These are phyloP conservation scores for Skeletonema tropicum DNA, from an alignment of 108 stramenopile species.

Conservation along the genomic window DNA sequence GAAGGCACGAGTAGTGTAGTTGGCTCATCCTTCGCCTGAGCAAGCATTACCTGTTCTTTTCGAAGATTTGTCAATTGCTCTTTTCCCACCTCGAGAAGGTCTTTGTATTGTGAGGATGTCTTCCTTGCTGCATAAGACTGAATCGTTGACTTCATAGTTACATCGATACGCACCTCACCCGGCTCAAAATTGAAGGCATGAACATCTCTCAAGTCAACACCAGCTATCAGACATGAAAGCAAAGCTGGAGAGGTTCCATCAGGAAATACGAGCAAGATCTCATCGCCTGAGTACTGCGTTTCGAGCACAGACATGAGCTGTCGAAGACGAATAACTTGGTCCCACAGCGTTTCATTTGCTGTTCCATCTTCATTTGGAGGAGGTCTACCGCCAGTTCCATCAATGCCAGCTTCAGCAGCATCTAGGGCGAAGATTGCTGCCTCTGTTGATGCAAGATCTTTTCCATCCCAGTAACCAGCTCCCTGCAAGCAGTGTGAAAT, in stretches of 20 bases:
- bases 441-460: constrained; percentile 5
- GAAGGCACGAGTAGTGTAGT: background rate
- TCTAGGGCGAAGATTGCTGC: constrained; percentile 33
- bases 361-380: constrained; percentile 73
- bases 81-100: constrained; percentile 8
- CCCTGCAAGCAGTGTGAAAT: constrained; percentile 18
- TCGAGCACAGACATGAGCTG: constrained; percentile 65
- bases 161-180: constrained; percentile 53
- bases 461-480: constrained; percentile 53
- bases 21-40: background rate
- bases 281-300: constrained; percentile 59
- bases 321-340: constrained; percentile 54
- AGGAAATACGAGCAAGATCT: constrained; percentile 60
- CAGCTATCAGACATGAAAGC: constrained; percentile 53
- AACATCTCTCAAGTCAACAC: constrained; percentile 50
- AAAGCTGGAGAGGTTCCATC: constrained; percentile 65
- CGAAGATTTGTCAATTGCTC: background rate
- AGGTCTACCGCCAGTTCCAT: constrained; percentile 42
- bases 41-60: constrained; percentile 1
- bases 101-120: background rate
- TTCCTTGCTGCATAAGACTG: constrained; percentile 3
- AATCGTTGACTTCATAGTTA: constrained; percentile 33
- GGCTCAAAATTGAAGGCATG: constrained; percentile 54
- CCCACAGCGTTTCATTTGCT: constrained; percentile 55
- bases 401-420: constrained; percentile 36